Base-by-base conservation (phyloP, 306 rosid genomes). In the Parietaria judaica region DNA sequence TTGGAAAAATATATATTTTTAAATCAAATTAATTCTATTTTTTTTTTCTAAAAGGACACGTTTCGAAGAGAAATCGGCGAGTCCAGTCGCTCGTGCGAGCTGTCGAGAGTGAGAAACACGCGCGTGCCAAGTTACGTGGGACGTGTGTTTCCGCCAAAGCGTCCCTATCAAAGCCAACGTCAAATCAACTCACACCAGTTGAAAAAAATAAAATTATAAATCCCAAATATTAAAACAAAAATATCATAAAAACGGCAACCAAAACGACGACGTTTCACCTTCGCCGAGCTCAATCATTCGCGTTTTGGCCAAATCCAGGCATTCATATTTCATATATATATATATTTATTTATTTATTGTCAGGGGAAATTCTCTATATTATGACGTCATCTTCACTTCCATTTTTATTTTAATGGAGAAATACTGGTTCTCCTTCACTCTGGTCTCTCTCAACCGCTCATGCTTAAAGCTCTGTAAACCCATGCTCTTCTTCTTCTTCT, bases 241-340 rank as follows among this genome's bases (percentile, higher is more conserved):
- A 58, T 34, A 57, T 23, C 31, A 23, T 23, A 9, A 1, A 46
- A 63, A 58, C n/a, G 46, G 37, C 41, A 41, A 41, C 2, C 35
- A 38, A 17, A 38, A 70, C 81, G 78, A 70, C 69, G 61, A 12
- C 86, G 89, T 75, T 69, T 80, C 41, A 13, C 13, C 9, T 49
- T 6, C 3, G 1, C 34, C 14, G 7, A 41, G 52, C 8, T 14
- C 23, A 48, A 70, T 56, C 16, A 49, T 50, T 50, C n/a, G 43
- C 51, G 51, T 3, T 55, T 64, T 55, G 48, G 4, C 31, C 65
- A 48, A 58, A 52, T 44, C 12, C 35, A 31, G 4, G 17, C 44
- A 4, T n/a, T n/a, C n/a, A n/a, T n/a, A 6, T 56, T 56, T 57
- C 45, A 5, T 41, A 41, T 5, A 5, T 41, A 41, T 5, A 5